Evolutionary conservation across 306 rosid genomes (phyloP).

Genomic region (Dryas alaskensis): DNA sequence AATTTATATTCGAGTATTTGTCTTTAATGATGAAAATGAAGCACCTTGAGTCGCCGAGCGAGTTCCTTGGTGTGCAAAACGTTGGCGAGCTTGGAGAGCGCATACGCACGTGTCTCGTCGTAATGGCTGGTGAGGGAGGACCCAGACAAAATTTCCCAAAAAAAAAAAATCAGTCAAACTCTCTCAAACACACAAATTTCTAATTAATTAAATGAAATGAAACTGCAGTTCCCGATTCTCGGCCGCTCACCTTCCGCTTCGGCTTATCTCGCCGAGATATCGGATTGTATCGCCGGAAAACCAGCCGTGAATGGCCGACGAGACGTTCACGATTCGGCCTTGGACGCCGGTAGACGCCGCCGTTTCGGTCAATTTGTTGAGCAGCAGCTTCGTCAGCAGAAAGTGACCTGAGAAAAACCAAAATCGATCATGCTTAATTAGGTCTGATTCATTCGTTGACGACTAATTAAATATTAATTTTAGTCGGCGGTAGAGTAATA

Average conservation of each 20-base stretch:
- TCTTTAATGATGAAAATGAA: not conserved
- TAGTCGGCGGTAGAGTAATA: not conserved
- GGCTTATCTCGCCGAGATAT: slow-evolving; percentile 63
- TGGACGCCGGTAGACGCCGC: slow-evolving; percentile 57
- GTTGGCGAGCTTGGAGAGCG: slow-evolving; percentile 97
- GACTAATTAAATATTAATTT: not conserved
- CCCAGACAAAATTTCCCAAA: not conserved
- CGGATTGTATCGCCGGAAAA: slow-evolving; percentile 61
- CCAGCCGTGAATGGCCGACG: slow-evolving; percentile 78
- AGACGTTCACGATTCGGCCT: slow-evolving; percentile 83
- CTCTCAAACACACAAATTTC: not conserved
- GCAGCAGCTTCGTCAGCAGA: slow-evolving; percentile 63
- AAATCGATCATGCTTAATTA: not conserved
- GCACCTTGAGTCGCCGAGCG: slow-evolving; percentile 67
- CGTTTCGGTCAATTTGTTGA: slow-evolving; percentile 62
- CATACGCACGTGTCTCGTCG: slow-evolving; percentile 97
- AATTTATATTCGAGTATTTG: not conserved
- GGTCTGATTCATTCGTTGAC: too few species aligned
- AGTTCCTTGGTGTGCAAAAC: slow-evolving; percentile 82
- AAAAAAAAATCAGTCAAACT: slow-evolving; percentile 12
- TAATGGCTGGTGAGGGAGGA: slow-evolving; percentile 43
- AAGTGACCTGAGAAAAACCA: slow-evolving; percentile 64
- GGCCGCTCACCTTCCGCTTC: slow-evolving; percentile 37
- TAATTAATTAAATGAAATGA: too few species aligned
- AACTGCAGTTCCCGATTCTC: not conserved